A percentile compares a stretch with the other conserved stretches of the same genome.
phyloP scores from a whole-genome alignment of 495 filamentous ascomycete species.

The Daldinia loculata region DNA sequence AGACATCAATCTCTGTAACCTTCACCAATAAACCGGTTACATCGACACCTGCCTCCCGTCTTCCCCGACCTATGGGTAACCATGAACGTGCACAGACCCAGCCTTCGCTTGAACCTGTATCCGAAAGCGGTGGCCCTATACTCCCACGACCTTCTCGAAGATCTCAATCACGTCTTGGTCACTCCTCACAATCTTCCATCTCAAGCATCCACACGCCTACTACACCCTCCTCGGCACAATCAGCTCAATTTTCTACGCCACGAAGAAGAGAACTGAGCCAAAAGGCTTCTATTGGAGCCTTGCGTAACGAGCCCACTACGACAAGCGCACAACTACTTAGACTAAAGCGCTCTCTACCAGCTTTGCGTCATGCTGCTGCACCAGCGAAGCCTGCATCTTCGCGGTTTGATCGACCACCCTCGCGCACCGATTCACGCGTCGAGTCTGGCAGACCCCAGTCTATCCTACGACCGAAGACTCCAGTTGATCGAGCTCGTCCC shows the following conservation, averaged over 20 bases:
- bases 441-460: constrained; percentile 52
- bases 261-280: constrained; percentile 65
- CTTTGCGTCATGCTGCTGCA: constrained; percentile 67
- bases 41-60: constrained; percentile 44
- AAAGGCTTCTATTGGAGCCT: constrained; percentile 62
- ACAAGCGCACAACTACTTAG: constrained; percentile 78
- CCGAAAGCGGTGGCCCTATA: constrained; percentile 83
- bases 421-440: constrained; percentile 48
- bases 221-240: constrained; percentile 62
- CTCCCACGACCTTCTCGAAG: constrained; percentile 57
- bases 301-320: constrained; percentile 68
- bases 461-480: constrained; percentile 72
- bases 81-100: constrained; percentile 69
- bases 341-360: constrained; percentile 88
- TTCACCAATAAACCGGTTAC: constrained; percentile 77
- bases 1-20: constrained; percentile 84
- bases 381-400: constrained; percentile 53
- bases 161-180: constrained; percentile 71
- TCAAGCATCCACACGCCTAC: constrained; percentile 66
- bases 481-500: constrained; percentile 68
- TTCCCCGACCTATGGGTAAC: constrained; percentile 71
- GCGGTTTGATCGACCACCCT: constrained; percentile 63
- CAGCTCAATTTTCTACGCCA: constrained; percentile 65
- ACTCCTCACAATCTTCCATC: constrained; percentile 71
- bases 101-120: constrained; percentile 90